These are phyloP conservation scores for Sanguinoderma infundibulare DNA, from an alignment of 1,284 basidiomycete genomes.

Conservation along the genomic window DNA sequence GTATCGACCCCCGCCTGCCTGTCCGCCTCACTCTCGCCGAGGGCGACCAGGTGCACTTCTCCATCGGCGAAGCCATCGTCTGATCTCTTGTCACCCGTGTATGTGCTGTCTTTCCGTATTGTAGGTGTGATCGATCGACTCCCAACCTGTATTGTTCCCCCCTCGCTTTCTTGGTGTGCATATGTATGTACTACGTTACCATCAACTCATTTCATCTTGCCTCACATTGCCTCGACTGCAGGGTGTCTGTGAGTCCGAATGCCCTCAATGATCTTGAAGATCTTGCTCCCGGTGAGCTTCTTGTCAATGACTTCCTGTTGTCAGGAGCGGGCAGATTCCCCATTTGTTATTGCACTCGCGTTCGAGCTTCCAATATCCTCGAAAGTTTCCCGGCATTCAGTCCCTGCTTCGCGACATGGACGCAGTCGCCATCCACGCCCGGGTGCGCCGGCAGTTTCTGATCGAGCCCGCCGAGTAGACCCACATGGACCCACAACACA, in stretches of 20 bases:
- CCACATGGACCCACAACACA: background rate
- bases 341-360: too few relatives aligned
- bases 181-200: conserved; percentile 20
- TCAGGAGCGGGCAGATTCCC: too few relatives aligned
- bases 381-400: too few relatives aligned
- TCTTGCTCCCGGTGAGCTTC: background rate
- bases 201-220: background rate
- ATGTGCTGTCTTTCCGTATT: conserved; percentile 3
- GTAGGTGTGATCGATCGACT: conserved; percentile 18
- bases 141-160: conserved; percentile 23
- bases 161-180: conserved; percentile 21
- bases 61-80: conserved; percentile 61
- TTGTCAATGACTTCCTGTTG: too few relatives aligned
- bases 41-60: conserved; percentile 80
- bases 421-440: too few relatives aligned
- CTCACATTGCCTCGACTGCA: background rate
- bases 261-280: background rate
- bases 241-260: background rate
- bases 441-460: too few relatives aligned
- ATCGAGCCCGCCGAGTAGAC: background rate
- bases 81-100: conserved; percentile 2
- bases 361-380: too few relatives aligned
- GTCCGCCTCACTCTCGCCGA: conserved; percentile 77
- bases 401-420: too few relatives aligned
- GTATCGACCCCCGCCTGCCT: conserved; percentile 77